phyloP scores from a whole-genome alignment of 2,329 filamentous ascomycete species.

The Aspergillus eucalypticola region DNA sequence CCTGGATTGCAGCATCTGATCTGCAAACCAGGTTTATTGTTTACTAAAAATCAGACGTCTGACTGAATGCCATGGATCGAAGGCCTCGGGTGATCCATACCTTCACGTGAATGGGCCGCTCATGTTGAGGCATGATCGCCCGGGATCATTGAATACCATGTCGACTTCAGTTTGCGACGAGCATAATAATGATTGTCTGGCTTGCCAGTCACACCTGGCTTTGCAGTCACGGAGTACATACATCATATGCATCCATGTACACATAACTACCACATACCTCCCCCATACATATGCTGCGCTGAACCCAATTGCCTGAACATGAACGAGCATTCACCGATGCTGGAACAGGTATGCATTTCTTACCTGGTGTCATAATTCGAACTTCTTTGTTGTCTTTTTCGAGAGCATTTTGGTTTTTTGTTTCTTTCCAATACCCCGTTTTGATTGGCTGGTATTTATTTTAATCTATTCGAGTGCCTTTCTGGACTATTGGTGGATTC shows the following conservation, averaged over 20 bases:
- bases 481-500: constrained; percentile 7
- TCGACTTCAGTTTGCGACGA: neutral
- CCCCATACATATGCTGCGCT: constrained; percentile 12
- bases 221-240: constrained; percentile 9
- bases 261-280: constrained; percentile 10
- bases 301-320: neutral
- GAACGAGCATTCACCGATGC: neutral
- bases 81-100: neutral
- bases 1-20: neutral
- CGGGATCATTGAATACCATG: neutral
- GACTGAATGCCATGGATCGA: neutral
- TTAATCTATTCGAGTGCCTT: neutral
- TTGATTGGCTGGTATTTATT: constrained; percentile 16
- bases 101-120: neutral
- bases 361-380: neutral
- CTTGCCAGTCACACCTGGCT: neutral
- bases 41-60: neutral
- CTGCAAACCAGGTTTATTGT: neutral
- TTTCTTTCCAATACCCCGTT: constrained; percentile 19
- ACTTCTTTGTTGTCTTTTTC: neutral
- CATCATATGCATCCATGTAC: constrained; percentile 11
- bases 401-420: constrained; percentile 7
- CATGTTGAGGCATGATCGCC: neutral
- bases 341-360: constrained; percentile 2
- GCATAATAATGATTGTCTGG: neutral